Evolutionary conservation across 2,329 filamentous ascomycete species (phyloP).

Genomic region (Aspergillus pseudoglaucus): DNA sequence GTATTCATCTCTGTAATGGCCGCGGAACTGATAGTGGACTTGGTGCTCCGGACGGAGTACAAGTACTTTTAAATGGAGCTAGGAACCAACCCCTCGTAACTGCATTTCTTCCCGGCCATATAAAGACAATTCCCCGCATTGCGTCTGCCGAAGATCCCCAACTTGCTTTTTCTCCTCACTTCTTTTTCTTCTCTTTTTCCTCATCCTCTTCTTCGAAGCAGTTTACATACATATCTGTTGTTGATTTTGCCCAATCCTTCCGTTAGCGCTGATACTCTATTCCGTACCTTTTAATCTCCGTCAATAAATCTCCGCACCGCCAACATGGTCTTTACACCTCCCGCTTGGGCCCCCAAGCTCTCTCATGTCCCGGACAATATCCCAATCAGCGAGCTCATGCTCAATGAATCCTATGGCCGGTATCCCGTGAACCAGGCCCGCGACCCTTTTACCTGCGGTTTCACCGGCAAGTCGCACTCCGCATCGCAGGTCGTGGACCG

Average conservation of each 20-base stretch:
- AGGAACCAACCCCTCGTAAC: no score
- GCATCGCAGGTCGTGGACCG: slow-evolving; percentile 58
- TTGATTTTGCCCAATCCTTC: background rate
- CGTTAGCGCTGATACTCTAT: background rate
- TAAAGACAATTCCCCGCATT: background rate
- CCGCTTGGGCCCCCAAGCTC: slow-evolving; percentile 33
- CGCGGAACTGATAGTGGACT: no score
- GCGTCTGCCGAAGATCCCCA: background rate
- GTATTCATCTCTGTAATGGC: no score
- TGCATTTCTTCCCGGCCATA: background rate
- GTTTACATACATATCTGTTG: background rate
- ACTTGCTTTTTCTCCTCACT: background rate
- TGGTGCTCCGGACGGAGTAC: no score
- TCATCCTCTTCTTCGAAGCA: background rate
- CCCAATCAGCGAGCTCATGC: slow-evolving; percentile 69
- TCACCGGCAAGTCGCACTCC: slow-evolving; percentile 63
- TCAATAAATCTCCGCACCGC: background rate
- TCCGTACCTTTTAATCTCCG: background rate
- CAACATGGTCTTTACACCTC: slow-evolving; percentile 40
- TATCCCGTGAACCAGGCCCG: slow-evolving; percentile 55
- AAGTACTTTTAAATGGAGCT: no score
- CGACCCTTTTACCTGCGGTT: slow-evolving; percentile 69
- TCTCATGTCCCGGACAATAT: slow-evolving; percentile 65
- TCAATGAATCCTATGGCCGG: slow-evolving; percentile 64
- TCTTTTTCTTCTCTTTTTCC: background rate